A percentile compares a stretch with the other conserved stretches of the same genome.
Evolutionary conservation across 1,284 basidiomycete genomes (phyloP).

Genomic region (Xerocomus amazonicus): DNA sequence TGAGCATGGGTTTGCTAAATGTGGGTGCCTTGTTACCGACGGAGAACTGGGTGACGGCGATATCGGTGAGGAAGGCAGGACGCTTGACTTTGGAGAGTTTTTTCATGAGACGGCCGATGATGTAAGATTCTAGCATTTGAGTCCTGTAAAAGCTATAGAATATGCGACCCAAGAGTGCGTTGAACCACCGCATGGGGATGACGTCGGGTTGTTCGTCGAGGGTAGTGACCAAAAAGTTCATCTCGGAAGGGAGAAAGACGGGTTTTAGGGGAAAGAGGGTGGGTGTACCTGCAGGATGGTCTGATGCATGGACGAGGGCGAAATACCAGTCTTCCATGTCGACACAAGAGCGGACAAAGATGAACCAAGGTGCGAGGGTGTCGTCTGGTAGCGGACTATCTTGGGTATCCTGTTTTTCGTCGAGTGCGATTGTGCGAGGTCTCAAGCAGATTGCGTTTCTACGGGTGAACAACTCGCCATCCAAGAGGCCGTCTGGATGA

Average conservation of each 20-base stretch:
- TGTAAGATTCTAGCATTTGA: conserved; percentile 74
- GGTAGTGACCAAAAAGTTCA: conserved; percentile 79
- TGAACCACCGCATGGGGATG: conserved; percentile 96
- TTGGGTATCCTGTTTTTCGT: conserved; percentile 14
- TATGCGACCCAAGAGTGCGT: conserved; percentile 87
- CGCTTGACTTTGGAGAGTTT: conserved; percentile 90
- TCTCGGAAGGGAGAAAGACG: conserved; percentile 77
- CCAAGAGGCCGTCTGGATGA: conserved; percentile 67
- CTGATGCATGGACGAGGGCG: conserved; percentile 73
- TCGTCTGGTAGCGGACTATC: conserved; percentile 50
- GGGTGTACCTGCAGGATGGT: conserved; percentile 53
- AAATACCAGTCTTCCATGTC: conserved; percentile 98
- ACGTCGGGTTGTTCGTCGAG: conserved; percentile 92
- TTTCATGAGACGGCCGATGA: conserved; percentile 88
- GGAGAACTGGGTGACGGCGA: conserved; percentile 86
- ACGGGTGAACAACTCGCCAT: conserved; percentile 87
- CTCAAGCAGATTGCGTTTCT: conserved; percentile 81
- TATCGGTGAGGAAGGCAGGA: conserved; percentile 81
- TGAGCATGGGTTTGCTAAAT: conserved; percentile 94
- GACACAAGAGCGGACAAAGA: conserved; percentile 80
- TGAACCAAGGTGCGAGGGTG: conserved; percentile 74
- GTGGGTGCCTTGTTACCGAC: conserved; percentile 82
- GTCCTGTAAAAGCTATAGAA: conserved; percentile 93
- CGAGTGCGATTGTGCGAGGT: conserved; percentile 40
- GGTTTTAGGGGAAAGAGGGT: conserved; percentile 53